These are phyloP conservation scores for Phytophthora europaea DNA, from an alignment of 352 stramenopile species.

Conservation along the genomic window DNA sequence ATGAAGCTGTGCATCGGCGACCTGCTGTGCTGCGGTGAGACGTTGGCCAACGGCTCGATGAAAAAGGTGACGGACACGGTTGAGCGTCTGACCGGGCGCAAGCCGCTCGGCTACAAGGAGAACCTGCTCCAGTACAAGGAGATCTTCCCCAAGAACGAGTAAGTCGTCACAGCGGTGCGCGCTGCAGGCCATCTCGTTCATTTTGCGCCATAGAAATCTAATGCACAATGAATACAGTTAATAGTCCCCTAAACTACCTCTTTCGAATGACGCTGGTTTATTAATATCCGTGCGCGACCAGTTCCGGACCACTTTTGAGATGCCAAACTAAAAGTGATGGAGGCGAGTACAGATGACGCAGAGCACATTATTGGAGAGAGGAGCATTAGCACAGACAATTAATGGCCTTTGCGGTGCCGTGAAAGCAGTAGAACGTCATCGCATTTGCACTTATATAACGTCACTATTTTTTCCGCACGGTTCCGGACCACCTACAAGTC, in stretches of 20 bases:
- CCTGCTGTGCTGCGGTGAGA: constrained; percentile 39
- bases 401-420: too few species aligned
- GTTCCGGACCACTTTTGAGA: too few species aligned
- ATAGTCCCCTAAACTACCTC: background rate
- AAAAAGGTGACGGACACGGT: constrained; percentile 38
- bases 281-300: too few species aligned
- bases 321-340: too few species aligned
- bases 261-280: too few species aligned
- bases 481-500: too few species aligned
- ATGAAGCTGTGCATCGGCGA: constrained; percentile 41
- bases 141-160: constrained; percentile 37
- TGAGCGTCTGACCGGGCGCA: constrained; percentile 35
- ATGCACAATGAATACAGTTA: background rate
- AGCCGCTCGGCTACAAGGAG: constrained; percentile 34
- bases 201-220: background rate
- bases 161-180: constrained; percentile 1
- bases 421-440: too few species aligned
- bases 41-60: constrained; percentile 38
- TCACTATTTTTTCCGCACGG: too few species aligned
- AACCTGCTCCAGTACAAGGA: constrained; percentile 37
- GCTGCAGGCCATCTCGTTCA: background rate
- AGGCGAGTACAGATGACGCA: too few species aligned
- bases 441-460: too few species aligned
- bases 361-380: too few species aligned
- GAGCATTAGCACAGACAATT: too few species aligned